Evolutionary conservation across 495 filamentous ascomycete species (phyloP), one percentile per base, ranked within the genome.

Genomic region (Clohesyomyces aquaticus): DNA sequence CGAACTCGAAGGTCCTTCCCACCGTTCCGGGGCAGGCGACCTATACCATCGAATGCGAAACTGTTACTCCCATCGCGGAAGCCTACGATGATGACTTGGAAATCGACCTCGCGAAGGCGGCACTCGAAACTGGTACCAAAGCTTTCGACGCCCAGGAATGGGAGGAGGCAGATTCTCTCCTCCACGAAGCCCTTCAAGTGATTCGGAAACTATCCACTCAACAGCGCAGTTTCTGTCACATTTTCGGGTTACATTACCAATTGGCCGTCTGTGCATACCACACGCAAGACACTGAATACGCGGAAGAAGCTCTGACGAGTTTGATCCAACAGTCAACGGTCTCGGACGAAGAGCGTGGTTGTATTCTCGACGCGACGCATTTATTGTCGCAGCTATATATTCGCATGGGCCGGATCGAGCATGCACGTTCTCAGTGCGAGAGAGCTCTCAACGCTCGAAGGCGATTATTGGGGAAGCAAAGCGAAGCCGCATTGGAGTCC

Each of bases 251-350:
- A 26, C 70, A 72, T 12, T 72, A 70, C 58, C 65, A 68, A 63
- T 68, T 72, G 54, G 67, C 70, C 57, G 67, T 70, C 28, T 72
- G 70, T 59, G 67, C 70, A 29, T 72, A 72, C 67, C 70, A 72
- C 35, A 70, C 50, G 45, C 57, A 70, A 67, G 58, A 70, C 52
- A 63, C 70, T 59, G 46, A 48, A 10, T 63, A 70, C 58, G 63
- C 67, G 22, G 67, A 72, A 65, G 61, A 54, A 43, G 65, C 65
- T 47, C 65, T 68, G 32, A 38, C 49, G 54, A 63, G 66, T 41
- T 21, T 68, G 27, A 48, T 60, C 26, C 51, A 57, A 49, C 66
- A 64, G 61, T 41, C 60, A 55, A 53, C 55, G 50, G 65, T 32
- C 46, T 65, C 66, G 19, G 66, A 68, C 45, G 60, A 64, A 50